These are phyloP conservation scores for Entomortierella chlamydospora DNA, from an alignment of 192 early-diverging fungal genomes.

Conservation along the genomic window DNA sequence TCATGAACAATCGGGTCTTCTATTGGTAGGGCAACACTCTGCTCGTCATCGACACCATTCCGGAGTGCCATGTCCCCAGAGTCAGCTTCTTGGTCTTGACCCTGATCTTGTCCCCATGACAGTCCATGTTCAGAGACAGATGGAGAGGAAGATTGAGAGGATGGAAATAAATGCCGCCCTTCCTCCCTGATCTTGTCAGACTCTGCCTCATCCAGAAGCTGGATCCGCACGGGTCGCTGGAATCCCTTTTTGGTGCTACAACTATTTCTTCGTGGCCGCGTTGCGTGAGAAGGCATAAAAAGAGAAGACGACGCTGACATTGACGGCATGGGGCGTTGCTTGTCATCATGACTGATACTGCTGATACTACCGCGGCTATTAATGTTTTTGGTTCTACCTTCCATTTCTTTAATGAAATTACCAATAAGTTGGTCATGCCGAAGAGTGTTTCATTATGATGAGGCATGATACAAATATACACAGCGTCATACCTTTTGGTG, in stretches of 20 bases:
- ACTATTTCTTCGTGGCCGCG: neutral
- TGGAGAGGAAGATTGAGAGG: neutral
- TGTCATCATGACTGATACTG: neutral
- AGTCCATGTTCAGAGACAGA: neutral
- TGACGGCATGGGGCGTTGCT: neutral
- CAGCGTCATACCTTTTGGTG: neutral
- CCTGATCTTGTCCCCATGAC: neutral
- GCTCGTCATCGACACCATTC: neutral
- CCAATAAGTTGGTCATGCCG: neutral
- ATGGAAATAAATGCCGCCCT: slow-evolving; percentile 4
- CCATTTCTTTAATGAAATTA: neutral
- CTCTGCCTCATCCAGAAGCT: slow-evolving; percentile 35
- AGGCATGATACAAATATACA: neutral
- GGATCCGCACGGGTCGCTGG: slow-evolving; percentile 38
- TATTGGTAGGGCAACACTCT: slow-evolving; percentile 14
- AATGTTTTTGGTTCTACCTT: neutral
- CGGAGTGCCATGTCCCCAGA: neutral
- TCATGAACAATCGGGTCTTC: slow-evolving; percentile 47
- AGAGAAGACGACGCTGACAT: slow-evolving; percentile 9
- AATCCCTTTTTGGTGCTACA: slow-evolving; percentile 12
- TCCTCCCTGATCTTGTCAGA: slow-evolving; percentile 26
- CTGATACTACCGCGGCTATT: neutral
- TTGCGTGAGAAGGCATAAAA: slow-evolving; percentile 19
- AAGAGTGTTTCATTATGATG: neutral
- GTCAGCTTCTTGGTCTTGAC: neutral